These are phyloP conservation scores for Deinandra increscens DNA, from an alignment of 129 eudicot genomes.

Conservation along the genomic window DNA sequence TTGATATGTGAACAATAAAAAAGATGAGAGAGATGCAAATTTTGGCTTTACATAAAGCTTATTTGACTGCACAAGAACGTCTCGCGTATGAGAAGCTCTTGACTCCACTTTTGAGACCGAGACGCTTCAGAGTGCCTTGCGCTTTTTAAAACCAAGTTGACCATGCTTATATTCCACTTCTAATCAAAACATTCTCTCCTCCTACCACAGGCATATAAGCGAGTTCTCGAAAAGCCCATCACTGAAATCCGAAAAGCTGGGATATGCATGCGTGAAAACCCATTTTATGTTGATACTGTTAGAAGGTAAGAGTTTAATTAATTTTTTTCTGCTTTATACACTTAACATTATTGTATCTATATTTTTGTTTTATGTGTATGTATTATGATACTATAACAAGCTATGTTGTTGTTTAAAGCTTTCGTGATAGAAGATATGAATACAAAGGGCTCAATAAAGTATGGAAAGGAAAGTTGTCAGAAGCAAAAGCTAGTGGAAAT, in stretches of 20 bases:
- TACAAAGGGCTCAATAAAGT: slow-evolving; percentile 98
- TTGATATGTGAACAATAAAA: not conserved
- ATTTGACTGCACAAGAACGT: not conserved
- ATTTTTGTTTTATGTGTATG: not conserved
- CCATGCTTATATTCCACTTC: not conserved
- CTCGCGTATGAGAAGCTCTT: not conserved
- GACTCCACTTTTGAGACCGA: not conserved
- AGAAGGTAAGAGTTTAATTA: slow-evolving; percentile 62
- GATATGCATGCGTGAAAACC: slow-evolving; percentile 98
- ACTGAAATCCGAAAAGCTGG: slow-evolving; percentile 95
- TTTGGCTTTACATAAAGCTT: not conserved
- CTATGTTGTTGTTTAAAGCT: slow-evolving; percentile 50
- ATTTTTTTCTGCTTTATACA: slow-evolving; percentile 5
- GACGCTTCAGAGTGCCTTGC: not conserved
- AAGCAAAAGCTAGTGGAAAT: slow-evolving; percentile 96
- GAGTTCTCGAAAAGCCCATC: slow-evolving; percentile 86
- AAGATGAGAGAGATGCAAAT: not conserved
- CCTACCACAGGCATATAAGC: slow-evolving; percentile 69
- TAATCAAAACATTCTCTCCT: slow-evolving; percentile 14
- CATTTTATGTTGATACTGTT: slow-evolving; percentile 97
- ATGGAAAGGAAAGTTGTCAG: slow-evolving; percentile 95
- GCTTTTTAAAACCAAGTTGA: not conserved
- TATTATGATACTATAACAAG: slow-evolving; percentile 12
- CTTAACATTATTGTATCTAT: not conserved
- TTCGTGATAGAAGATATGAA: slow-evolving; percentile 98